Evolutionary conservation across 805 yeast species (phyloP).

Genomic region (Candida silvatica): DNA sequence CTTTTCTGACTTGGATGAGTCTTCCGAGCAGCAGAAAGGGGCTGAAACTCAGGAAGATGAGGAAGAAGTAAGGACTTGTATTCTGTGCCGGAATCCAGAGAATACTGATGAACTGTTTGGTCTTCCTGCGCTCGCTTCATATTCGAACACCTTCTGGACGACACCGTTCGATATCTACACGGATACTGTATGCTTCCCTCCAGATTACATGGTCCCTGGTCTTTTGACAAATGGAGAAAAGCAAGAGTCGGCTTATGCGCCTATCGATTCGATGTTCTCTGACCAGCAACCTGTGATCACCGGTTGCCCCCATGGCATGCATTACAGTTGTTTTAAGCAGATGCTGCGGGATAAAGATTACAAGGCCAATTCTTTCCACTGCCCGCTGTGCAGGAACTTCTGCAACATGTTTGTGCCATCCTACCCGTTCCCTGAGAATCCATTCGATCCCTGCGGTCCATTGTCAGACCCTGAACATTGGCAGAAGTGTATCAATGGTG

Average conservation of each 20-base stretch:
- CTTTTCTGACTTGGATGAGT: neutral
- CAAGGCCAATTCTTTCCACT: constrained; percentile 22
- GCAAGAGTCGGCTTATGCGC: no score
- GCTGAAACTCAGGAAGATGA: constrained; percentile 1
- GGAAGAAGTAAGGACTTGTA: constrained; percentile 32
- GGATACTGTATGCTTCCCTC: constrained; percentile 4
- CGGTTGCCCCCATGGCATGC: constrained; percentile 49
- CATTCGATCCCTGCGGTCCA: constrained; percentile 13
- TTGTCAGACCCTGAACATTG: constrained; percentile 10
- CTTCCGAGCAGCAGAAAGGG: neutral
- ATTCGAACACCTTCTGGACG: constrained; percentile 42
- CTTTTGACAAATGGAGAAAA: no score
- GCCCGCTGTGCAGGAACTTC: constrained; percentile 43
- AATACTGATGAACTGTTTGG: constrained; percentile 42
- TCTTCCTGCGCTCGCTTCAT: constrained; percentile 41
- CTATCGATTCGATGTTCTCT: no score
- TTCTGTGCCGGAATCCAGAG: constrained; percentile 50
- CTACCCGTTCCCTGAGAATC: constrained; percentile 21
- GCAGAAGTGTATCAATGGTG: constrained; percentile 18
- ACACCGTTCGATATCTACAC: constrained; percentile 25
- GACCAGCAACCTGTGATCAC: constrained; percentile 20
- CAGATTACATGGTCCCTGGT: constrained; percentile 2
- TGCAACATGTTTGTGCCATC: constrained; percentile 39
- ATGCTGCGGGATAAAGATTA: constrained; percentile 18
- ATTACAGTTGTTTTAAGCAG: constrained; percentile 32